Evolutionary conservation across 2,329 filamentous ascomycete genomes (phyloP).

Genomic region (Didymosphaeria variabile): DNA sequence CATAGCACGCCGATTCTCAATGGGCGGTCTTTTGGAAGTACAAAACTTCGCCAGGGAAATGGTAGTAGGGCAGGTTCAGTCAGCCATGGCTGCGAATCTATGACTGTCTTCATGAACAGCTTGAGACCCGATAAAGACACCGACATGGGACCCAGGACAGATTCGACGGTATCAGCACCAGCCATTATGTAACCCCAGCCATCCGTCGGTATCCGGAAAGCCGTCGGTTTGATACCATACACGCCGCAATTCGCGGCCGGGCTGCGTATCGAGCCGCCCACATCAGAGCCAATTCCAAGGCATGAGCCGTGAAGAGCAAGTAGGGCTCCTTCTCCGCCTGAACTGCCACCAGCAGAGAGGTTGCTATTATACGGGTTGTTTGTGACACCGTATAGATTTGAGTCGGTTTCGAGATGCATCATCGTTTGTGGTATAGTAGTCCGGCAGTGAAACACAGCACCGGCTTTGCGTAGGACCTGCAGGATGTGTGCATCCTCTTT

Average conservation of each 20-base stretch:
- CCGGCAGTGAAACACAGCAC: slow-evolving; percentile 62
- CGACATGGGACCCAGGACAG: slow-evolving; percentile 63
- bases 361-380: slow-evolving; percentile 63
- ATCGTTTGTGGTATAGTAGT: slow-evolving; percentile 64
- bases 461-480: slow-evolving; percentile 58
- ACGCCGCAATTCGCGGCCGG: slow-evolving; percentile 45
- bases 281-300: slow-evolving; percentile 58
- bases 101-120: slow-evolving; percentile 62
- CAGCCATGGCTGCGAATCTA: slow-evolving; percentile 65
- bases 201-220: slow-evolving; percentile 53
- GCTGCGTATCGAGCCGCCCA: slow-evolving; percentile 31
- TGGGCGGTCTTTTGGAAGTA: slow-evolving; percentile 27
- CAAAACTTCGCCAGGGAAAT: slow-evolving; percentile 62
- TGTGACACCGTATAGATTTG: slow-evolving; percentile 62
- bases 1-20: slow-evolving; percentile 70
- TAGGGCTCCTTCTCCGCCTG: slow-evolving; percentile 66
- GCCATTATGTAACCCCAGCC: slow-evolving; percentile 56
- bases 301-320: slow-evolving; percentile 61
- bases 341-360: slow-evolving; percentile 63
- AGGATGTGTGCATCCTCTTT: slow-evolving; percentile 60
- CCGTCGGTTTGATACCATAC: slow-evolving; percentile 54
- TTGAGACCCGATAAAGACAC: slow-evolving; percentile 63
- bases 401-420: slow-evolving; percentile 64
- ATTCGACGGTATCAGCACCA: slow-evolving; percentile 57
- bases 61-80: slow-evolving; percentile 66